Percentiles rank a stretch among this genome's conserved stretches.
These are phyloP conservation scores for Scenedesmus sp. DNA, from an alignment of 163 green algal genomes.

Conservation along the genomic window DNA sequence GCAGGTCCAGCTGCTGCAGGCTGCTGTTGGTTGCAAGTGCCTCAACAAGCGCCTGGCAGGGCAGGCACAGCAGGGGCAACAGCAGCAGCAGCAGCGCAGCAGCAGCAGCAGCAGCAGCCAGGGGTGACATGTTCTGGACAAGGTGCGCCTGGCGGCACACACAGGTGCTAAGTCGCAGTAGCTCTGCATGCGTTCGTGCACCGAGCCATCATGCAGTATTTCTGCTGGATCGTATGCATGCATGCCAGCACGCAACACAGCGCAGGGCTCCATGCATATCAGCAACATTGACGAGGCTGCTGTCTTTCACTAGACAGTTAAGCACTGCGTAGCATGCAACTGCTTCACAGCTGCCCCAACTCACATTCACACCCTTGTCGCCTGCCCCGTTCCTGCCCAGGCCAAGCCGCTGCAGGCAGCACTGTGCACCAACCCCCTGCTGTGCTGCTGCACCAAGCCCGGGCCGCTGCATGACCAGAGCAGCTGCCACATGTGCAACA, in stretches of 20 bases:
- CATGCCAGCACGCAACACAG: neutral
- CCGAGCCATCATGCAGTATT: neutral
- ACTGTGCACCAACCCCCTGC: neutral
- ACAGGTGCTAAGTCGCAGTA: too few relatives aligned
- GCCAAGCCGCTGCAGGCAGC: slow-evolving; percentile 23
- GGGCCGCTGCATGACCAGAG: neutral
- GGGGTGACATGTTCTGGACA: neutral
- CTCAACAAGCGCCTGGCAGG: slow-evolving; percentile 14
- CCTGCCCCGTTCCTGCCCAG: slow-evolving; percentile 42
- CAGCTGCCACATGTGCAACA: slow-evolving; percentile 7
- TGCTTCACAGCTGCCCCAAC: neutral
- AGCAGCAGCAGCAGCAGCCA: neutral
- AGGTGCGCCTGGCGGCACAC: too few relatives aligned
- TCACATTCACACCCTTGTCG: slow-evolving; percentile 43
- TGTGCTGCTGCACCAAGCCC: neutral
- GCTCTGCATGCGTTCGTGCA: neutral
- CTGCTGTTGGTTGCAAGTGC: slow-evolving; percentile 36
- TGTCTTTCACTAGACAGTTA: too few relatives aligned
- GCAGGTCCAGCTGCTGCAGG: slow-evolving; percentile 35
- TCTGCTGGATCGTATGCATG: too few relatives aligned
- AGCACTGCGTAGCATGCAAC: neutral
- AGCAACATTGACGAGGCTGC: neutral
- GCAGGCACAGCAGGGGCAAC: neutral
- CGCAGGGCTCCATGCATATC: neutral
- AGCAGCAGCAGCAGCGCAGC: neutral